Evolutionary conservation across 257 asterid genomes (phyloP).

Genomic region (Phtheirospermum japonicum): DNA sequence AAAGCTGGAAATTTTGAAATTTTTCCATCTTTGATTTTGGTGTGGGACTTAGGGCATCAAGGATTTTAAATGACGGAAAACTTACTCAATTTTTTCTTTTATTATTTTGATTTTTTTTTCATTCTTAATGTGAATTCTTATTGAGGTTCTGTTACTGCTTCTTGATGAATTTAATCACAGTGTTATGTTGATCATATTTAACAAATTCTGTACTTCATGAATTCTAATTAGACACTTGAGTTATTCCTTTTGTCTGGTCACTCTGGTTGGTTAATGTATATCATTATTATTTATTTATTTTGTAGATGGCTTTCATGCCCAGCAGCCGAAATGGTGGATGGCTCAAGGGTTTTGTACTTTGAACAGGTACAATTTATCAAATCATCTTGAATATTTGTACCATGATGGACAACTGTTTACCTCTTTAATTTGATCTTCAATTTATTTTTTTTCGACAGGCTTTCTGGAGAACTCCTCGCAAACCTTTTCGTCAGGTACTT

Average conservation of each 20-base stretch:
- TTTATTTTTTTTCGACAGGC: conserved; percentile 52
- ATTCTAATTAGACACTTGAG: no score
- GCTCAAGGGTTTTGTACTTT: conserved; percentile 88
- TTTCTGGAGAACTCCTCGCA: conserved; percentile 92
- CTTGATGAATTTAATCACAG: no score
- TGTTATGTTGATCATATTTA: no score
- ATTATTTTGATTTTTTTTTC: neutral
- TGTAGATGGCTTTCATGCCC: conserved; percentile 91
- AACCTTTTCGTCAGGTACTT: conserved; percentile 91
- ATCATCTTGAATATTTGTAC: conserved; percentile 13
- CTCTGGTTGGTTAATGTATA: conserved; percentile 2
- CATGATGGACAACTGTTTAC: conserved; percentile 6
- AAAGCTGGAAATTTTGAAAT: no score
- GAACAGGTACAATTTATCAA: conserved; percentile 60
- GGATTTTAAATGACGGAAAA: neutral
- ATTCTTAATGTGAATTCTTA: conserved; percentile 9
- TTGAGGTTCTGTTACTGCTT: conserved; percentile 14
- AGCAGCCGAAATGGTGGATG: conserved; percentile 96
- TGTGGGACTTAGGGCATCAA: conserved; percentile 8
- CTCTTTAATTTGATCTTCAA: conserved; percentile 12
- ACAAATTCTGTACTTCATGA: no score
- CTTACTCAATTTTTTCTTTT: neutral
- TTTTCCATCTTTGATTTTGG: conserved; percentile 9
- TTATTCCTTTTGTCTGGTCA: no score
- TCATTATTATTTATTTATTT: neutral